These are phyloP conservation scores for Aspergillus funiculosus DNA, from an alignment of 495 filamentous ascomycete species.

Conservation along the genomic window DNA sequence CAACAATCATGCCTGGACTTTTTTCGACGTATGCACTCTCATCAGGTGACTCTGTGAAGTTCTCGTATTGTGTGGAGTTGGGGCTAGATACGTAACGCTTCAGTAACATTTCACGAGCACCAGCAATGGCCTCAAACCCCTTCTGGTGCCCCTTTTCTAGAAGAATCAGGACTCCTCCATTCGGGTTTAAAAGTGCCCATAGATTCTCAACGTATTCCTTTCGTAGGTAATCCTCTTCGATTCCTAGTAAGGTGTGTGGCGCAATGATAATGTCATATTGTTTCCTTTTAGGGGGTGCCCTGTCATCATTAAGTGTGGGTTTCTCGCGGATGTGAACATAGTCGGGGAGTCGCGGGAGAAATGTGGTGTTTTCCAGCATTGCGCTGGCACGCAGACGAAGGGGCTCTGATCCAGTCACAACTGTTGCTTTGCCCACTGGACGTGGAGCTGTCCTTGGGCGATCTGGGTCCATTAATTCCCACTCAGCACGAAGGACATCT, in stretches of 20 bases:
- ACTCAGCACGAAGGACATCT: slow-evolving; percentile 74
- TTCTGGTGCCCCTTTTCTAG: slow-evolving; percentile 87
- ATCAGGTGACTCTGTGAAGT: slow-evolving; percentile 32
- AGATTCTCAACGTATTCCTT: slow-evolving; percentile 75
- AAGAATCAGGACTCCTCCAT: slow-evolving; percentile 81
- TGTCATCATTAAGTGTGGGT: slow-evolving; percentile 40
- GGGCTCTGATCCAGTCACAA: slow-evolving; percentile 54
- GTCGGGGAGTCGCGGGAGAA: slow-evolving; percentile 89
- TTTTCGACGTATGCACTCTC: slow-evolving; percentile 42
- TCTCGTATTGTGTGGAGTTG: slow-evolving; percentile 42
- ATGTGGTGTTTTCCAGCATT: slow-evolving; percentile 82
- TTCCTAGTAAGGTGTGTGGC: slow-evolving; percentile 69
- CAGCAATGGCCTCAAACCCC: slow-evolving; percentile 87
- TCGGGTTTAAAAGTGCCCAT: slow-evolving; percentile 77
- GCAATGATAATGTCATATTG: slow-evolving; percentile 86
- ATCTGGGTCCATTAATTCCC: slow-evolving; percentile 53
- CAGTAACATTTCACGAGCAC: slow-evolving; percentile 71
- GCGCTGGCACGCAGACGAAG: slow-evolving; percentile 70
- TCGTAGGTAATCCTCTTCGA: slow-evolving; percentile 66
- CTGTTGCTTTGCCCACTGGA: slow-evolving; percentile 55
- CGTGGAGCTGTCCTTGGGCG: slow-evolving; percentile 33
- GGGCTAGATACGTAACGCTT: slow-evolving; percentile 68
- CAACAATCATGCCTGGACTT: slow-evolving; percentile 85
- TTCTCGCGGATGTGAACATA: slow-evolving; percentile 58
- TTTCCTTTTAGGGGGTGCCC: slow-evolving; percentile 56